Conservation (phyloP, 2,329 filamentous ascomycete species). For the Xylariaceae sp. region DNA sequence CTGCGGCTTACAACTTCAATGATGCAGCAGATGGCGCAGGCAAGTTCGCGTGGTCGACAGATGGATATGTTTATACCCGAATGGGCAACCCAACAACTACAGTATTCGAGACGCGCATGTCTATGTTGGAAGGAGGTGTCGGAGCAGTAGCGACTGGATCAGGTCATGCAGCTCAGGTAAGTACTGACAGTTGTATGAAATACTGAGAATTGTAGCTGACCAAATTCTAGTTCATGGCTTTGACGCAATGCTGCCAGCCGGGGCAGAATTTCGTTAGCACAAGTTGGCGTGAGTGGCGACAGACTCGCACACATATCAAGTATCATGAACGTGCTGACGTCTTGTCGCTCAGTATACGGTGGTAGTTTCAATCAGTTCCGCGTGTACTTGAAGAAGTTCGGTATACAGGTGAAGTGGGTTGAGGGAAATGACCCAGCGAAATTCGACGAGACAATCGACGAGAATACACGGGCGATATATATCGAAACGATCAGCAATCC, state of each 20-base stretch:
- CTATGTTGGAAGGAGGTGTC: conserved; percentile 36
- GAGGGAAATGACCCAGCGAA: conserved; percentile 28
- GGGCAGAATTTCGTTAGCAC: conserved; percentile 35
- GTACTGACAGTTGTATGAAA: conserved; percentile 3
- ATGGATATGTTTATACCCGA: conserved; percentile 36
- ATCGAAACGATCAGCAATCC: conserved; percentile 32
- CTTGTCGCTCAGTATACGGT: conserved; percentile 28
- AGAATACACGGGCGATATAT: conserved; percentile 31
- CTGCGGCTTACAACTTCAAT: conserved; percentile 32
- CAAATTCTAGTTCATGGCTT: conserved; percentile 31
- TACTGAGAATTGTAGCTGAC: conserved; percentile 9
- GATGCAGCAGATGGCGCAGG: conserved; percentile 37
- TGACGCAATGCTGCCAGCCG: conserved; percentile 33
- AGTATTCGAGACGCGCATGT: conserved; percentile 37
- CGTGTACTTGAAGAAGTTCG: conserved; percentile 35
- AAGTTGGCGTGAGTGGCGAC: conserved; percentile 28
- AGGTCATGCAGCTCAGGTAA: conserved; percentile 32
- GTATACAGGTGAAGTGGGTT: conserved; percentile 36
- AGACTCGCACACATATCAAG: not conserved
- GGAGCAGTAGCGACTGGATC: conserved; percentile 36
- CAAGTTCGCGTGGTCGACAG: conserved; percentile 34
- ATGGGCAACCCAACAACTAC: conserved; percentile 37
- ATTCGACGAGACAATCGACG: conserved; percentile 29
- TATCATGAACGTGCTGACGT: conserved; percentile 7
- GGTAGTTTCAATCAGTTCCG: conserved; percentile 37